These are phyloP conservation scores for Phytophthora colocasiae DNA, from an alignment of 352 stramenopile species.

Conservation along the genomic window DNA sequence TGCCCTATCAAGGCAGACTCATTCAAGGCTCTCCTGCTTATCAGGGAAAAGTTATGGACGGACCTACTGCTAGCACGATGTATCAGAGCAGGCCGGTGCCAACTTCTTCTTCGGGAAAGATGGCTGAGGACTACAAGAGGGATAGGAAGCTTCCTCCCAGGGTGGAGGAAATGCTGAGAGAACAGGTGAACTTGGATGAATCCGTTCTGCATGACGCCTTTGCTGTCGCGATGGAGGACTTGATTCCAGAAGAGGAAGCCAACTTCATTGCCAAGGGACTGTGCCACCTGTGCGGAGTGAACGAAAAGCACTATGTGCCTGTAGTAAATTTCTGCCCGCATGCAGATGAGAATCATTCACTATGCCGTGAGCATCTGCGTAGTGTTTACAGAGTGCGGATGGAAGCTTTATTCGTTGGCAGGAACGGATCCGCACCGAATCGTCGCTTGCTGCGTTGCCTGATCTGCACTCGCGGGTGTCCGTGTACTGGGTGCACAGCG, in stretches of 20 bases:
- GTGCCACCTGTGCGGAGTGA: conserved; percentile 70
- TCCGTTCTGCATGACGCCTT: conserved; percentile 50
- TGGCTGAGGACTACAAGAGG: conserved; percentile 40
- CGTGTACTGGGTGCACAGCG: conserved; percentile 60
- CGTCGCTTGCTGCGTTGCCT: conserved; percentile 70
- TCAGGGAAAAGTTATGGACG: conserved; percentile 10
- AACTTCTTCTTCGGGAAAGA: conserved; percentile 12
- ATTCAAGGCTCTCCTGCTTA: conserved; percentile 9
- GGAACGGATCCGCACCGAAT: conserved; percentile 70
- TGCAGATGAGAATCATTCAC: conserved; percentile 68
- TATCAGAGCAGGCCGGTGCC: conserved; percentile 19
- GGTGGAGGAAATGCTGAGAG: conserved; percentile 39
- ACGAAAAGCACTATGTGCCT: conserved; percentile 55
- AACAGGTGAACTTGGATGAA: conserved; percentile 51
- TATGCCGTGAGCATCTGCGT: conserved; percentile 78
- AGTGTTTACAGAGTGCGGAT: conserved; percentile 76
- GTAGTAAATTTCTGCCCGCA: conserved; percentile 83
- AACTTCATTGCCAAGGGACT: conserved; percentile 78
- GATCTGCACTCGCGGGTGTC: conserved; percentile 66
- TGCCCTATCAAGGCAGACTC: conserved; percentile 6
- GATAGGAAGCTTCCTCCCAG: conserved; percentile 30
- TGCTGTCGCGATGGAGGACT: conserved; percentile 59
- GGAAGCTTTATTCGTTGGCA: conserved; percentile 77
- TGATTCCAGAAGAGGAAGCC: conserved; percentile 65
- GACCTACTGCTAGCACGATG: conserved; percentile 2